Conservation (phyloP, 768 basidiomycete species). For the Baorangia bicolor region DNA sequence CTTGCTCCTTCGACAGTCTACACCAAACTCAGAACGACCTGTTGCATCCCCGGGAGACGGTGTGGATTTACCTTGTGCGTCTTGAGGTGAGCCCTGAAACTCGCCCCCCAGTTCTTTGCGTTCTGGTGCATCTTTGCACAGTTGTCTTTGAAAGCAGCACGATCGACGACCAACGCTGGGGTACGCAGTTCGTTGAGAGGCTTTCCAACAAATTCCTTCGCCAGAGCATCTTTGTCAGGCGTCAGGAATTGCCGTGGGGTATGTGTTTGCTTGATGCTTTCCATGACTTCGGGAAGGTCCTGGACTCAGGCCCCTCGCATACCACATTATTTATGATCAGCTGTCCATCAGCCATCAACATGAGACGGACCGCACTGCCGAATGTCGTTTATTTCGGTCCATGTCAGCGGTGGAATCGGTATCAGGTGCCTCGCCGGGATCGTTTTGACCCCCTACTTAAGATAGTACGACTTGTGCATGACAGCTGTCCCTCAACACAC, state of each 20-base stretch:
- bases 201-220: constrained; percentile 57
- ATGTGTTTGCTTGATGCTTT: constrained; percentile 39
- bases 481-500: not conserved
- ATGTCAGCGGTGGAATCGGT: not conserved
- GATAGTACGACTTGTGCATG: not conserved
- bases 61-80: constrained; percentile 62
- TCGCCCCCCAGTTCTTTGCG: constrained; percentile 63
- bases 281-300: constrained; percentile 16
- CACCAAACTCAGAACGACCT: constrained; percentile 8
- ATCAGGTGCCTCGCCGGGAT: not conserved
- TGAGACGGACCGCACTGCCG: constrained; percentile 4
- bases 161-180: constrained; percentile 77
- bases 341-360: not conserved
- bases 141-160: constrained; percentile 67
- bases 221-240: constrained; percentile 50
- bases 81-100: constrained; percentile 82
- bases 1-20: constrained; percentile 75
- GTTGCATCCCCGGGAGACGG: not conserved
- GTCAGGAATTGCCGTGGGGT: constrained; percentile 43
- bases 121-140: constrained; percentile 71
- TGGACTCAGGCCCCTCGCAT: not conserved
- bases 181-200: constrained; percentile 60
- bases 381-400: constrained; percentile 1
- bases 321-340: constrained; percentile 2
- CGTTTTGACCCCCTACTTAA: constrained; percentile 9